Evolutionary conservation across 116 monocot genomes (phyloP), one percentile per base, ranked within the genome.

Genomic region (Iris pallida): DNA sequence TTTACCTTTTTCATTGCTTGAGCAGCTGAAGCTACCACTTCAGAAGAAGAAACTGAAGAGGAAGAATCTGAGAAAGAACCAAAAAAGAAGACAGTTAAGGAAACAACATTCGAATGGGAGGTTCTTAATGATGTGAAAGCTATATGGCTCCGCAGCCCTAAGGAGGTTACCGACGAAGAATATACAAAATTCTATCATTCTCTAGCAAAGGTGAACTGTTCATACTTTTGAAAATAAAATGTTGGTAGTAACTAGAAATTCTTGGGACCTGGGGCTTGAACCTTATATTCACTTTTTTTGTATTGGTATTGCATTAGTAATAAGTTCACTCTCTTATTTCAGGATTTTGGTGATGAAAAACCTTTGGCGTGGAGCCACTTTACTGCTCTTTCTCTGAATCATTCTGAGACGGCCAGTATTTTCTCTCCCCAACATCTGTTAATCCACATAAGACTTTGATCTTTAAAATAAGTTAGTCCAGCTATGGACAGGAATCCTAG

Each of bases 311-410:
- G 30, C 30, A 30, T 1, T 30, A 3, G 30, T 30, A 17, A 53
- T 54, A 42, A 67, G n/a, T 55, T 52, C 20, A 12, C 8, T 14
- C 7, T 55, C 12, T 67, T 53, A 15, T 42, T 66, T 0, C 68
- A 97, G 97, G 97, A 97, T 87, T 92, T 92, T 16, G 59, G 83
- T 51, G 92, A 97, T 53, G 97, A 97, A 43, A 97, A 97, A 54
- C 97, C 97, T 47, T 42, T 92, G 45, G 61, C 85, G 11, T 92
- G 92, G 92, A 97, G 87, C 57, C 97, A 97, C 80, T 97, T 97
- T 67, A 81, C 66, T 59, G 97, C 97, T 49, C n/a, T n/a, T n/a
- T n/a, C n/a, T n/a, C n/a, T n/a, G n/a, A n/a, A n/a, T n/a, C n/a
- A n/a, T n/a, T n/a, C n/a, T n/a, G n/a, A n/a, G n/a, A n/a, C n/a